Base-by-base conservation (phyloP, 768 basidiomycete species). In the Auriculariales sp. region DNA sequence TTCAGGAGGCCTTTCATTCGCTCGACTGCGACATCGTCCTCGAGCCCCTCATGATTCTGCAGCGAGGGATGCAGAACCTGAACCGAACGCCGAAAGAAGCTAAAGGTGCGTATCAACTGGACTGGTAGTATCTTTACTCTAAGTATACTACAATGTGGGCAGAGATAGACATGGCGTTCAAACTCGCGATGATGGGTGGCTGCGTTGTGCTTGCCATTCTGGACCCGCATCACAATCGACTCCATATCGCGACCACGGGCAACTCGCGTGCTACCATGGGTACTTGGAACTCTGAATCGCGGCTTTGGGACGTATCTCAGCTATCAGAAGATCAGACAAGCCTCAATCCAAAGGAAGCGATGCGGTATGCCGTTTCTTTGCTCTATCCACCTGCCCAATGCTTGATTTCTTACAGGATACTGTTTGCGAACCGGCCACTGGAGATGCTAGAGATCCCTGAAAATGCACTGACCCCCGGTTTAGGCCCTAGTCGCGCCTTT, bases 241-340 rank as follows among this genome's bases (percentile, higher is more conserved):
- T 98, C 27, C 94, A 95, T 58, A 79, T 98, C 29, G 94, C 94
- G 4, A 81, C 81, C 55, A 82, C 91, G 3, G 95, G 95, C 0
- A 95, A 99, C 61, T 87, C 88, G 60, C 77, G 95, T 44, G 95
- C 95, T 12, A 91, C 98, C 4, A 93, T 93, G 17, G 95, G 95
- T 17, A 75, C 89, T 31, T 93, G 87, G 84, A 0, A 62, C 74
- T 24, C 67, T 63, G 1, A 48, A 52, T 28, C 52, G 62, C 35
- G 65, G 27, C 12, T 44, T n/a, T 74, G 69, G 55, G 81, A 66
- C 27, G 65, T 77, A 47, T 71, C 72, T 4, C 63, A 62, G 3
- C 71, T 99, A 53, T 89, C 78, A 27, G 91, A 97, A 63, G 95
- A 98, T 60, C 93, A 97, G 68, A 97, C 93, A 6, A 95, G 91